phyloP scores from a whole-genome alignment of 2,329 filamentous ascomycete species.

The Ascochyta clinopodiicola region DNA sequence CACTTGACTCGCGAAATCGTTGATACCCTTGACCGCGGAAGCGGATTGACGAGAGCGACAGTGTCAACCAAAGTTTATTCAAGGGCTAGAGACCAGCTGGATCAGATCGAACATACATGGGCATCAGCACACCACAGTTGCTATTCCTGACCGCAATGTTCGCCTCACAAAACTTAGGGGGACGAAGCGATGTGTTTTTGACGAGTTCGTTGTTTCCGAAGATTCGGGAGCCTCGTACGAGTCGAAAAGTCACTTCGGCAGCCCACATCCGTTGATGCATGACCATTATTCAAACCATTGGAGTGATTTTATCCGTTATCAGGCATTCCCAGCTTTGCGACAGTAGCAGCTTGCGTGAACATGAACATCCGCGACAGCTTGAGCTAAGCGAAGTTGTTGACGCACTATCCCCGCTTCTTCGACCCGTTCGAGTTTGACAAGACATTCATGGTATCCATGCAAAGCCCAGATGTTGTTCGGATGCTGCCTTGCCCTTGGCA shows the following conservation, averaged over 20 bases:
- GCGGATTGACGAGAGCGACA: constrained; percentile 10
- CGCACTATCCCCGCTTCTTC: constrained; percentile 58
- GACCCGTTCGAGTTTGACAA: constrained; percentile 60
- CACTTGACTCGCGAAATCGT: constrained; percentile 2
- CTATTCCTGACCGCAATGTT: not conserved
- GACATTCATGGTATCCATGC: constrained; percentile 75
- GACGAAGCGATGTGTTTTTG: not conserved
- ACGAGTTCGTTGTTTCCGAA: not conserved
- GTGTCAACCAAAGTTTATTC: constrained; percentile 2
- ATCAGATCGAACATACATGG: not conserved
- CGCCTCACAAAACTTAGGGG: not conserved
- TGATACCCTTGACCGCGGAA: not conserved
- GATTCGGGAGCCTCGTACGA: not conserved
- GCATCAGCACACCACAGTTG: not conserved
- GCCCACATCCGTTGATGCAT: not conserved
- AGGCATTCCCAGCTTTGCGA: constrained; percentile 17
- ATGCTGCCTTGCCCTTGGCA: constrained; percentile 71
- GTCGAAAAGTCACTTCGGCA: not conserved
- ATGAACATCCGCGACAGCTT: constrained; percentile 65
- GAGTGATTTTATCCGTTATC: not conserved
- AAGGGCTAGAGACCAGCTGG: not conserved
- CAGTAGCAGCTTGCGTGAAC: constrained; percentile 67
- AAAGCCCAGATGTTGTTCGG: constrained; percentile 78
- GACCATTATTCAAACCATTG: not conserved
- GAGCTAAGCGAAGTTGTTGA: constrained; percentile 59